These are phyloP conservation scores for Rasamsonia emersonii DNA, from an alignment of 2,329 filamentous ascomycete species.

Conservation along the genomic window DNA sequence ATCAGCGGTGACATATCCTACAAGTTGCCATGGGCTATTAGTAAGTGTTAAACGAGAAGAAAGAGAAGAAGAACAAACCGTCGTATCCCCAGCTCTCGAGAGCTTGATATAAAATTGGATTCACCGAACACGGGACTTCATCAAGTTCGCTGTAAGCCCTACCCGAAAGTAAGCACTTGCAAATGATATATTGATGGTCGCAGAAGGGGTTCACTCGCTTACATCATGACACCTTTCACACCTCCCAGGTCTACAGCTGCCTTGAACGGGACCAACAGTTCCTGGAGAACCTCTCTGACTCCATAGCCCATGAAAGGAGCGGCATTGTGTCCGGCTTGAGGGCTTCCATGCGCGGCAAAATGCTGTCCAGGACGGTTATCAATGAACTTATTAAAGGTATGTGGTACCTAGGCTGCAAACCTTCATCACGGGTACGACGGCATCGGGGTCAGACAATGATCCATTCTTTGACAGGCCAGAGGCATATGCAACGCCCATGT, in stretches of 20 bases:
- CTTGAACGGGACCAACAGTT: constrained; percentile 38
- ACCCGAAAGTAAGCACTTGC: too few relatives aligned
- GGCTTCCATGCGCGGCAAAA: constrained; percentile 38
- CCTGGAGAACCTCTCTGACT: constrained; percentile 35
- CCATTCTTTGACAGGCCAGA: constrained; percentile 38
- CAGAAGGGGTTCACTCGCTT: constrained; percentile 13
- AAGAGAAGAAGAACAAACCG: too few relatives aligned
- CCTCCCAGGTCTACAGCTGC: constrained; percentile 36
- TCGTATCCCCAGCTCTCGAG: too few relatives aligned
- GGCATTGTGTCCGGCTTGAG: constrained; percentile 36
- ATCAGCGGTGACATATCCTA: too few relatives aligned
- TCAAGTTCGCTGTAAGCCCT: too few relatives aligned
- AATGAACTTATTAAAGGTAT: too few relatives aligned
- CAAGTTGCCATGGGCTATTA: too few relatives aligned
- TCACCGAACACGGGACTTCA: too few relatives aligned
- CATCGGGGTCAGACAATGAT: constrained; percentile 34
- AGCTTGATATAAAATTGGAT: too few relatives aligned
- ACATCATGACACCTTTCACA: constrained; percentile 39
- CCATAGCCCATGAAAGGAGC: constrained; percentile 39
- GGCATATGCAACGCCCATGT: constrained; percentile 39
- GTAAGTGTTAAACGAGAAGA: too few relatives aligned
- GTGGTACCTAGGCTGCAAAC: constrained; percentile 15
- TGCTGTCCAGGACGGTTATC: constrained; percentile 24
- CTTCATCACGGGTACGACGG: constrained; percentile 38
- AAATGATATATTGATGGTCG: too few relatives aligned